These are phyloP conservation scores for Suillus paluster DNA, from an alignment of 768 basidiomycete species.

Conservation along the genomic window DNA sequence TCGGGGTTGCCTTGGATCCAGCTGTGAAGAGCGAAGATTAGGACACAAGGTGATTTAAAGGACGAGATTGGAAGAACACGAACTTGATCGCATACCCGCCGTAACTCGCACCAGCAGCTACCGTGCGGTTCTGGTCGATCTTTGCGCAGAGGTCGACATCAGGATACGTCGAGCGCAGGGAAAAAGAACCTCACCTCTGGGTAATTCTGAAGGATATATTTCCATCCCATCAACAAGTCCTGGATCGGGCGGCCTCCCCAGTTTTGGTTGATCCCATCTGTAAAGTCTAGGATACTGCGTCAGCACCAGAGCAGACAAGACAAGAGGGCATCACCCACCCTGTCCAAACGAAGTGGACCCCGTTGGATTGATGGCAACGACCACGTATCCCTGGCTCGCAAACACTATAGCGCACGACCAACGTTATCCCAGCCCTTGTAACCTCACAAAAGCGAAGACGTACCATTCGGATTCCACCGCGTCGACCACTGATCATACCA, in stretches of 20 bases:
- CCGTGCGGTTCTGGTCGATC: slow-evolving; percentile 72
- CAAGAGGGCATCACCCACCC: slow-evolving; percentile 42
- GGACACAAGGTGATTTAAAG: slow-evolving; percentile 8
- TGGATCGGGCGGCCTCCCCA: slow-evolving; percentile 89
- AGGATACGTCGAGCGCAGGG: not conserved
- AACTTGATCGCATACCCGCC: slow-evolving; percentile 92
- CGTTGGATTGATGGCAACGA: slow-evolving; percentile 89
- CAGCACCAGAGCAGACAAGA: not conserved
- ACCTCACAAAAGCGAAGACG: slow-evolving; percentile 9
- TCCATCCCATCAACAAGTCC: slow-evolving; percentile 78
- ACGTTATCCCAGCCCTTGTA: not conserved
- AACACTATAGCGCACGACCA: slow-evolving; percentile 54
- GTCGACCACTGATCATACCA: slow-evolving; percentile 94
- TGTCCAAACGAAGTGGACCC: slow-evolving; percentile 95
- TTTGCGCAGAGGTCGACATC: slow-evolving; percentile 28
- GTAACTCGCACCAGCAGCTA: slow-evolving; percentile 83
- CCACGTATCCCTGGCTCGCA: slow-evolving; percentile 87
- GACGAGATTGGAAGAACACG: slow-evolving; percentile 17
- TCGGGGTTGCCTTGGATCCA: slow-evolving; percentile 97
- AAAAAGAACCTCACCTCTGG: slow-evolving; percentile 58
- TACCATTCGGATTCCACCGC: slow-evolving; percentile 90
- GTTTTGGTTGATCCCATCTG: slow-evolving; percentile 78
- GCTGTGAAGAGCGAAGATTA: slow-evolving; percentile 42
- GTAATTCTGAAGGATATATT: slow-evolving; percentile 64
- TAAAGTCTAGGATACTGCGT: slow-evolving; percentile 56